phyloP scores from a whole-genome alignment of 164 flowering plant species.

The Paratinospora sagittata region DNA sequence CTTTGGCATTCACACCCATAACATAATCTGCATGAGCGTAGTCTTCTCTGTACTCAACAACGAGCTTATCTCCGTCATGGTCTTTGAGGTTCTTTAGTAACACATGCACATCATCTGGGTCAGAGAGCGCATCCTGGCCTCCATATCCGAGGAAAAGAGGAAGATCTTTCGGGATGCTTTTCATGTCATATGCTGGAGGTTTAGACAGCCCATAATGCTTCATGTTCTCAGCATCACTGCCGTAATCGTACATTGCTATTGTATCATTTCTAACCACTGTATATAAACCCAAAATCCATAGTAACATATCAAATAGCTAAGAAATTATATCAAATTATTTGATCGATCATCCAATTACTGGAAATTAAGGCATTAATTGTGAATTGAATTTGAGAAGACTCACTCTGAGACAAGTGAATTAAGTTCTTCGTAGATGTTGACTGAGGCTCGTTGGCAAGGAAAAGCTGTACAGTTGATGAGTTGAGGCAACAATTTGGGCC shows the following conservation, averaged over 20 bases:
- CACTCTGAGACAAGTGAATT: constrained; percentile 83
- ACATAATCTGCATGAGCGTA: no score
- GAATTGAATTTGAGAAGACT: constrained; percentile 12
- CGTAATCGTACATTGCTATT: constrained; percentile 65
- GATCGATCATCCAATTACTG: not conserved
- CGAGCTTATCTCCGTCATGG: no score
- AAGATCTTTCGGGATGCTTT: constrained; percentile 51
- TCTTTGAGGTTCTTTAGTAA: no score
- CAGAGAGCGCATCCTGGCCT: no score
- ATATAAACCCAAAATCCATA: not conserved
- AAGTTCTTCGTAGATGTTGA: constrained; percentile 69
- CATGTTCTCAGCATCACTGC: constrained; percentile 34
- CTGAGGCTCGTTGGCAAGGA: constrained; percentile 59
- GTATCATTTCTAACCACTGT: constrained; percentile 59
- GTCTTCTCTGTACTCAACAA: no score
- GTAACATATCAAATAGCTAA: not conserved
- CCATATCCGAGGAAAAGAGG: constrained; percentile 79
- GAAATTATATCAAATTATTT: not conserved
- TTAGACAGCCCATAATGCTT: constrained; percentile 56
- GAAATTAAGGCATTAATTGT: not conserved
- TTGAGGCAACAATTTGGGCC: constrained; percentile 76
- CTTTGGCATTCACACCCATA: no score
- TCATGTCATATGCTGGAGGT: constrained; percentile 67
- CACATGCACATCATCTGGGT: no score
- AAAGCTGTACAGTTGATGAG: constrained; percentile 37